Evolutionary conservation across 441 rosid species (phyloP), one percentile per base, ranked within the genome.

Genomic region (Omphalea diandra): DNA sequence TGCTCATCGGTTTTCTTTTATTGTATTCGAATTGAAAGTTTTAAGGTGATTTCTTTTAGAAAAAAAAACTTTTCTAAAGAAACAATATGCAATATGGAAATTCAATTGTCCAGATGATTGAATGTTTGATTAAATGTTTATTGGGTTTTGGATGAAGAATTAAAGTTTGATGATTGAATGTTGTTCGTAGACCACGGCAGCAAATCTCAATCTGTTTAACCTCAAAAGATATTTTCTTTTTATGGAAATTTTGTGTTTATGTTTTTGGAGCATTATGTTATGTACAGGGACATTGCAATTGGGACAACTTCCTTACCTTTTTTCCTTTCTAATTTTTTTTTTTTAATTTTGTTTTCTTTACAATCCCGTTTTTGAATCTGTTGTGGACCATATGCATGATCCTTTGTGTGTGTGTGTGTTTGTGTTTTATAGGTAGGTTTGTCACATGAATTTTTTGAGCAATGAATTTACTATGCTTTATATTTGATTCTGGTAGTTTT

Each of bases 401-500:
- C n/a, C 43, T n/a, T n/a, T 52, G 7, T 40, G 52, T 70, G 38
- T 29, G 10, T 33, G 46, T 33, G 14, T 55, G 0, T 57, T 69
- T 41, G 5, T 63, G n/a, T 65, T 46, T 12, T 27, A 18, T 35
- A 57, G 7, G 31, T 46, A 8, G 12, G 2, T 0, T 12, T 31
- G 24, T 29, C 3, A 9, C 18, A 0, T 35, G n/a, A n/a, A 27
- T 47, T 58, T 33, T 44, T 47, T 49, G 22, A 55, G 2, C 22
- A 24, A 9, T 7, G 43, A 72, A 12, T 33, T 43, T 31, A 43
- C 56, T 15, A 24, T 31, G 8, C 35, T 49, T 26, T 38, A 26
- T 26, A 22, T 32, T 29, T 76, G 54, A 47, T 35, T 47, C 17
- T 71, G 61, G 52, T 64, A 40, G 29, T 44, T 65, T 80, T 63